Evolutionary conservation across 345 rosid genomes (phyloP).

Genomic region (Eutrema heterophyllum): DNA sequence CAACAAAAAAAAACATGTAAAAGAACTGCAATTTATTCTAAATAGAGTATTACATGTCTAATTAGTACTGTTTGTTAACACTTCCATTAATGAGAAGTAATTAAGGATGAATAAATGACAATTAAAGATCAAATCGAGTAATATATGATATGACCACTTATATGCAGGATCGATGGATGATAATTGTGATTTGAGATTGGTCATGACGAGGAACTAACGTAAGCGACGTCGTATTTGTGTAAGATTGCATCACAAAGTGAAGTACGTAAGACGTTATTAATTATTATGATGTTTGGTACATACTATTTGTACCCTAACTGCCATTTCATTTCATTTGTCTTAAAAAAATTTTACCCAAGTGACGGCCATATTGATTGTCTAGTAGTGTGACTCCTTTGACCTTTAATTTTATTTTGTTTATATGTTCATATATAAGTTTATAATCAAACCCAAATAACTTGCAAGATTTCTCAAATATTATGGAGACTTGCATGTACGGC

Average conservation of each 20-base stretch:
- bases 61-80: not conserved
- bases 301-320: slow-evolving; percentile 29
- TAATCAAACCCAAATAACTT: not conserved
- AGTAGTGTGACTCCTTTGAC: not conserved
- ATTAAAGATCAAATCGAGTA: not conserved
- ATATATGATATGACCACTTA: not conserved
- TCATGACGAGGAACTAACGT: slow-evolving; percentile 23
- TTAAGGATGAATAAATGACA: not conserved
- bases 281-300: slow-evolving; percentile 23
- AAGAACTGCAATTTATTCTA: not conserved
- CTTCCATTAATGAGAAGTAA: not conserved
- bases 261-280: slow-evolving; percentile 25
- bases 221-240: slow-evolving; percentile 21
- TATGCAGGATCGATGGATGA: slow-evolving; percentile 1
- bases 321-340: slow-evolving; percentile 16
- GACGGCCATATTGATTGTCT: slow-evolving; percentile 13
- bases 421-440: not conserved
- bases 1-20: too few species aligned
- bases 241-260: slow-evolving; percentile 20
- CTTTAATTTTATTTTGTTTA: not conserved
- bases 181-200: slow-evolving; percentile 9
- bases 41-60: not conserved
- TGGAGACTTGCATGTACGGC: not conserved
- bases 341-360: slow-evolving; percentile 14
- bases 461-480: not conserved